Conservation (phyloP, 345 rosid species). For the Lagerstroemia speciosa region DNA sequence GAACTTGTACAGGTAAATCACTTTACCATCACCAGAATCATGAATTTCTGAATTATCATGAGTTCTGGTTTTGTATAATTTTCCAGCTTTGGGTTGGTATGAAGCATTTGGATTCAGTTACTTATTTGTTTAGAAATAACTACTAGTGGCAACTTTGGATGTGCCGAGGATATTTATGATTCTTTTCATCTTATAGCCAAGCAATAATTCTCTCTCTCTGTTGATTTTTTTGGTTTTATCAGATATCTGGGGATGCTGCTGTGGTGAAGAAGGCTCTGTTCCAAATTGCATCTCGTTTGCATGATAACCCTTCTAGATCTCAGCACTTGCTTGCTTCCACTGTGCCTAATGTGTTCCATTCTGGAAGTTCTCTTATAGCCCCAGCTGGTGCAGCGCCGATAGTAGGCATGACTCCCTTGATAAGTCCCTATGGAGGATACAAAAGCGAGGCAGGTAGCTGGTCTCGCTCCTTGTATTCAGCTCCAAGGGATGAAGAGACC, state of each 20-base stretch:
- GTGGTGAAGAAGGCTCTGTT: conserved; percentile 73
- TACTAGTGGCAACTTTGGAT: background rate
- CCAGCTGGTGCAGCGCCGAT: conserved; percentile 53
- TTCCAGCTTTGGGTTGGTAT: background rate
- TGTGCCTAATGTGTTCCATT: conserved; percentile 38
- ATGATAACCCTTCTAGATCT: conserved; percentile 82
- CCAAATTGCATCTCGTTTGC: conserved; percentile 80
- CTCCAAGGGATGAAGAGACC: conserved; percentile 74
- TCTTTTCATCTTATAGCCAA: background rate
- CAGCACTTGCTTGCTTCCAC: conserved; percentile 75
- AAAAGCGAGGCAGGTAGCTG: conserved; percentile 72
- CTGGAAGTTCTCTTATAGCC: conserved; percentile 52
- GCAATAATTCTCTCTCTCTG: background rate
- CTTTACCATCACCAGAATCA: background rate
- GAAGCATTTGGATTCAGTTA: background rate
- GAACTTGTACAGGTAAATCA: conserved; percentile 86
- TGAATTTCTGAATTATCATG: background rate
- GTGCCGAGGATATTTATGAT: background rate
- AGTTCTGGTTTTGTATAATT: background rate
- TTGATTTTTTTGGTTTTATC: conserved; percentile 8
- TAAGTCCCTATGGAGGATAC: conserved; percentile 76
- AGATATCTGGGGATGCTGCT: conserved; percentile 80
- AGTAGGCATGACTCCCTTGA: conserved; percentile 71
- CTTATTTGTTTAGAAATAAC: background rate
- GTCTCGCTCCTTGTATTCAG: conserved; percentile 64